Evolutionary conservation across 2,329 filamentous ascomycete genomes (phyloP), one percentile per base, ranked within the genome.

Genomic region (Diaporthe longicolla): DNA sequence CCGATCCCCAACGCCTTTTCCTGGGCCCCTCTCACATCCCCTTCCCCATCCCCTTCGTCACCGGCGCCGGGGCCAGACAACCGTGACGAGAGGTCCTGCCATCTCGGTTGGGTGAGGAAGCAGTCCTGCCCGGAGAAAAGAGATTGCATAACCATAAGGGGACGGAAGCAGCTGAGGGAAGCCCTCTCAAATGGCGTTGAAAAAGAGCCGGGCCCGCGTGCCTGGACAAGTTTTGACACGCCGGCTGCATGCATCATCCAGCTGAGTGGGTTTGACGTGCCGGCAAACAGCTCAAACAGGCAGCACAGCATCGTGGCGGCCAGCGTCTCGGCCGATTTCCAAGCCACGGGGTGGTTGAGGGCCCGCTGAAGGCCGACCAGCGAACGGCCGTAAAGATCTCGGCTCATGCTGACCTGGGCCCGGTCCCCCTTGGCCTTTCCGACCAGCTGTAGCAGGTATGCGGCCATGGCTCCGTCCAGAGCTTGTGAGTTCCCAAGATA

Each of bases 201-300:
- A 71, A 84, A 83, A 32, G 81, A 81, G 8, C 77, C 77, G 13
- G 81, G 77, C n/a, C 84, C 84, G 26, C 84, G 83, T 61, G 83
- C 80, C 75, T 84, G 80, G 74, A 85, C 82, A 63, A 85, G 76
- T n/a, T 77, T 78, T 9, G 81, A 79, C 61, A 85, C 82, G 29
- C 83, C 84, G 43, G 78, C 79, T 15, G 83, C 83, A 75, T 86
- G 84, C 68, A 82, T 80, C 74, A 84, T 78, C 83, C 84, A 85
- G 50, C 81, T 83, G 45, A 80, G 77, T 6, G 83, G 73, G 43
- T 80, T 77, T 32, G 76, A 77, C 9, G 84, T 86, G n/a, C 83
- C 84, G 6, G 84, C 83, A 77, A 85, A 85, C n/a, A 85, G 77
- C 84, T 85, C 84, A 45, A 81, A 85, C 21, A 84, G 77, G 70